Conservation (phyloP, 2,329 filamentous ascomycete genomes). For the Atkinsonella texensis region DNA sequence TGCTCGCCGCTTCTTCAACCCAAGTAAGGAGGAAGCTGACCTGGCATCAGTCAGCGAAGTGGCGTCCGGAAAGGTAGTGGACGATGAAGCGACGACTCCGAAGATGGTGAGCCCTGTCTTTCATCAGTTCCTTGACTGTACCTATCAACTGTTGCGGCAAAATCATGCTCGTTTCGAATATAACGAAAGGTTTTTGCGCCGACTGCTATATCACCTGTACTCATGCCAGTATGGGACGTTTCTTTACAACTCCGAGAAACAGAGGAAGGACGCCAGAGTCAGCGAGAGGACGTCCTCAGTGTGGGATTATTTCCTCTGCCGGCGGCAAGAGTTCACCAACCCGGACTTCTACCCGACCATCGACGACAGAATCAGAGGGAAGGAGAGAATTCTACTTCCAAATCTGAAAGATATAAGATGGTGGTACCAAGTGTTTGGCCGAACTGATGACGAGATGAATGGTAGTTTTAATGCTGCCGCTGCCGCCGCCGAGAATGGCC, state of each 20-base stretch:
- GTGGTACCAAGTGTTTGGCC: slow-evolving; percentile 85
- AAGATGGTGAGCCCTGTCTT: slow-evolving; percentile 94
- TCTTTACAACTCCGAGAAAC: slow-evolving; percentile 87
- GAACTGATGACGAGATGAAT: slow-evolving; percentile 90
- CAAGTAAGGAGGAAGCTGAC: slow-evolving; percentile 48
- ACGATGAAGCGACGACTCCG: slow-evolving; percentile 61
- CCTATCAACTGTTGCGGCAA: slow-evolving; percentile 80
- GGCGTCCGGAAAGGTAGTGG: slow-evolving; percentile 27
- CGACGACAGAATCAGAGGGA: slow-evolving; percentile 68
- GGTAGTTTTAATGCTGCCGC: slow-evolving; percentile 44
- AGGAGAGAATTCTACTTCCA: slow-evolving; percentile 77
- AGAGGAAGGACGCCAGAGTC: slow-evolving; percentile 59
- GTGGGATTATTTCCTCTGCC: slow-evolving; percentile 88
- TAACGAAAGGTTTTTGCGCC: slow-evolving; percentile 83
- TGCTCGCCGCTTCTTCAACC: slow-evolving; percentile 81
- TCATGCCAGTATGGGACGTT: slow-evolving; percentile 97
- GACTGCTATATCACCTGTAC: slow-evolving; percentile 85
- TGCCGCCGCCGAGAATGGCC: slow-evolving; percentile 35
- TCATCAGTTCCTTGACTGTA: slow-evolving; percentile 92
- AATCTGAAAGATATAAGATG: slow-evolving; percentile 68
- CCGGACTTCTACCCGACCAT: slow-evolving; percentile 61
- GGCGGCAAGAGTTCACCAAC: slow-evolving; percentile 72
- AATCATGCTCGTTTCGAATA: slow-evolving; percentile 86
- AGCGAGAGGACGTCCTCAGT: slow-evolving; percentile 69
- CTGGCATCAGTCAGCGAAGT: slow-evolving; percentile 37